Percentiles rank a stretch among this genome's conserved stretches.
Evolutionary conservation across 345 rosid genomes (phyloP).

Genomic region (Camelina neglecta): DNA sequence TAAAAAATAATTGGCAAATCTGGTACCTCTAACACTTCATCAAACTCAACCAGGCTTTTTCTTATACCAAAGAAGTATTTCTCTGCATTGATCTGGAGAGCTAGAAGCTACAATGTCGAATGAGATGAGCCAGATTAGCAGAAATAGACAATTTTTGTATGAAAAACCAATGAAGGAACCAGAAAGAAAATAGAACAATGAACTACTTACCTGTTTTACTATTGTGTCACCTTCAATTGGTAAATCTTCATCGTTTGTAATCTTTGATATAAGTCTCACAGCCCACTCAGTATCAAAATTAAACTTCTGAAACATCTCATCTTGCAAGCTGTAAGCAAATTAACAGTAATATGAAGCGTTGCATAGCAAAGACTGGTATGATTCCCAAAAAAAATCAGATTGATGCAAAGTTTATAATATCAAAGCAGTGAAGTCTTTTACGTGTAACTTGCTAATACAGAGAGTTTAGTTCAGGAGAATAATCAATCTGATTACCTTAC

Average conservation of each 20-base stretch:
- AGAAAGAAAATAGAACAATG: constrained; percentile 20
- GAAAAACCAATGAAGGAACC: constrained; percentile 24
- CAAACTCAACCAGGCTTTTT: constrained; percentile 94
- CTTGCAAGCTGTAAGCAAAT: constrained; percentile 76
- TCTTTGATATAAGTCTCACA: constrained; percentile 80
- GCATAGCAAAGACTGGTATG: constrained; percentile 6
- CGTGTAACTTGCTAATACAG: constrained; percentile 9
- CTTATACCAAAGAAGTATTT: constrained; percentile 89
- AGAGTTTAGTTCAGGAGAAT: constrained; percentile 23
- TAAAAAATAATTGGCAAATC: constrained; percentile 2
- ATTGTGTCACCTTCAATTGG: constrained; percentile 90
- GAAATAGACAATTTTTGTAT: background rate
- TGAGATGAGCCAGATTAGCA: constrained; percentile 37
- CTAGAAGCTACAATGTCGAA: constrained; percentile 65
- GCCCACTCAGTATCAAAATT: constrained; percentile 97
- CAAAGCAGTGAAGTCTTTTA: constrained; percentile 19
- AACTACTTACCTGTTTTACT: constrained; percentile 74
- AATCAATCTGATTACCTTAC: constrained; percentile 64
- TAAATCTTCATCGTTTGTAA: constrained; percentile 79
- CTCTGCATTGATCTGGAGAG: constrained; percentile 88
- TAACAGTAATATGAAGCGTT: background rate
- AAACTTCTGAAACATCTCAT: constrained; percentile 97
- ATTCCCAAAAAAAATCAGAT: constrained; percentile 5
- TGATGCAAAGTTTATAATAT: constrained; percentile 12
- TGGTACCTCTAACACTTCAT: constrained; percentile 92